phyloP scores from a whole-genome alignment of 805 yeast genomes.

The Wickerhamomyces queroliae region DNA sequence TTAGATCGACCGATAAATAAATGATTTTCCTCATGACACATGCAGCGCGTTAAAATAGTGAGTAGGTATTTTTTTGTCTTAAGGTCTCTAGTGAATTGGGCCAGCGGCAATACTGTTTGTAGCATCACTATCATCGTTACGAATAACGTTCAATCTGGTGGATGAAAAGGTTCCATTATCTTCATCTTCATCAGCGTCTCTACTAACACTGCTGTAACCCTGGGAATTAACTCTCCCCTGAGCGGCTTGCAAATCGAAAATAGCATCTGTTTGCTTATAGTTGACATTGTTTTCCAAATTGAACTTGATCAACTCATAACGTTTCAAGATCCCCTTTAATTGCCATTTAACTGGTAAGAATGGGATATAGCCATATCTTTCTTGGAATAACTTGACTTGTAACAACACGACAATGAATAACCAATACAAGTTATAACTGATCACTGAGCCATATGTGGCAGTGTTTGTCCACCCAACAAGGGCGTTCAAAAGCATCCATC shows the following conservation, averaged over 20 bases:
- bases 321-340: conserved; percentile 40
- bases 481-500: conserved; percentile 89
- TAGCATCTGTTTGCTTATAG: conserved; percentile 9
- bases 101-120: conserved; percentile 9
- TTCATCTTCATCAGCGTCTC: conserved; percentile 1
- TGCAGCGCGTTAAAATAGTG: too few species aligned
- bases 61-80: too few species aligned
- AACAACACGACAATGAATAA: conserved; percentile 39
- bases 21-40: too few species aligned
- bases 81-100: background rate
- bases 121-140: conserved; percentile 12
- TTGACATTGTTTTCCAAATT: conserved; percentile 28
- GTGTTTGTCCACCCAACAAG: conserved; percentile 91
- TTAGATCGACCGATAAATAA: too few species aligned
- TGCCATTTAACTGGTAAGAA: conserved; percentile 61
- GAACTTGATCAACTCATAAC: conserved; percentile 27
- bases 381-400: conserved; percentile 43
- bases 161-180: conserved; percentile 1
- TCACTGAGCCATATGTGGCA: conserved; percentile 85
- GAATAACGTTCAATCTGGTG: conserved; percentile 1
- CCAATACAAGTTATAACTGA: conserved; percentile 75
- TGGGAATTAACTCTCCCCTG: background rate
- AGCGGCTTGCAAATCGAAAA: background rate
- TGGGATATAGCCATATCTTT: conserved; percentile 55
- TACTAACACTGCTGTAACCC: background rate